phyloP scores from a whole-genome alignment of 352 stramenopile genomes.

The Phytopythium vexans region DNA sequence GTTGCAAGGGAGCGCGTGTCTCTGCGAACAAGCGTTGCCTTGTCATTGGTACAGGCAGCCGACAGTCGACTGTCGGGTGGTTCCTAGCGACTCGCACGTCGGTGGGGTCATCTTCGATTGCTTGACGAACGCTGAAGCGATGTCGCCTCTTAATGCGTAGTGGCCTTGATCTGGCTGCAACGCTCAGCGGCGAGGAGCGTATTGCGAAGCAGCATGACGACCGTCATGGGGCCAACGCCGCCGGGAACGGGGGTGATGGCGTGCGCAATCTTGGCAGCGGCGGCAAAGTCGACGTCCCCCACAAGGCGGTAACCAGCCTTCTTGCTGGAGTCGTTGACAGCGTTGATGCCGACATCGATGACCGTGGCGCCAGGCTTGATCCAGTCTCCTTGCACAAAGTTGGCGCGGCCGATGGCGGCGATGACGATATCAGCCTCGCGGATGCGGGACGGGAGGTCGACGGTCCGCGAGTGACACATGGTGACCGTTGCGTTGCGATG shows the following conservation, averaged over 20 bases:
- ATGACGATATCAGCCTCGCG: conserved; percentile 96
- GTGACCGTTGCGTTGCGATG: conserved; percentile 97
- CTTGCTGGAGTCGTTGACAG: conserved; percentile 83
- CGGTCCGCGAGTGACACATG: conserved; percentile 96
- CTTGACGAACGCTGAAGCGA: no score
- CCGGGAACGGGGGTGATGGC: conserved; percentile 97
- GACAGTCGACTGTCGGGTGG: neutral
- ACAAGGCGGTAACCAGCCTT: conserved; percentile 92
- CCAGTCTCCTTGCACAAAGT: conserved; percentile 94
- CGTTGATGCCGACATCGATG: conserved; percentile 99
- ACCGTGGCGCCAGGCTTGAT: conserved; percentile 97
- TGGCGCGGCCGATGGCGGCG: conserved; percentile 91
- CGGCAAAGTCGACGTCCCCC: conserved; percentile 96
- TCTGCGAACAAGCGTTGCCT: neutral
- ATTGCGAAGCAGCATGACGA: conserved; percentile 92
- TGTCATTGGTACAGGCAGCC: neutral
- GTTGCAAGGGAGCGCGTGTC: neutral
- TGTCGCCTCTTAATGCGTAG: no score
- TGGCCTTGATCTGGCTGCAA: neutral
- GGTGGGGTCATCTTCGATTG: no score
- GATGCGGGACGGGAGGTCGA: conserved; percentile 76
- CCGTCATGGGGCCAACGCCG: conserved; percentile 98
- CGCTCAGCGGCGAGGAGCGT: conserved; percentile 51
- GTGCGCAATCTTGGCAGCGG: conserved; percentile 74
- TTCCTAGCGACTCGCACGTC: no score